Evolutionary conservation across 1,139 yeast species (phyloP).

Genomic region (Suhomyces terraborum): DNA sequence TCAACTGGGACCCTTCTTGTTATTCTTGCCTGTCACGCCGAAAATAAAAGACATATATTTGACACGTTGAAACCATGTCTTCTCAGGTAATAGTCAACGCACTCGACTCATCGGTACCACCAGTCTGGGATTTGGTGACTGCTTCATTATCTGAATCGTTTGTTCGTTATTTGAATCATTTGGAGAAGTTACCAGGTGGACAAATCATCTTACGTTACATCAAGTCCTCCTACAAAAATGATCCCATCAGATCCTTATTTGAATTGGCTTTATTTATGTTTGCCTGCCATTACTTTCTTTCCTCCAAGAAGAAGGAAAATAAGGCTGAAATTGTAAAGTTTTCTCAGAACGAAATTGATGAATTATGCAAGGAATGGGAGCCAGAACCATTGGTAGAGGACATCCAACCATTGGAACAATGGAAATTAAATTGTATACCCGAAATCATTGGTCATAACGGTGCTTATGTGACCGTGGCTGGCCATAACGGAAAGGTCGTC

Average conservation of each 20-base stretch:
- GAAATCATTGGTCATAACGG: slow-evolving; percentile 59
- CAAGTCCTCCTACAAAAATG: slow-evolving; percentile 87
- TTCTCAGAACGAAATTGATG: slow-evolving; percentile 71
- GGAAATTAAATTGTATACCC: slow-evolving; percentile 69
- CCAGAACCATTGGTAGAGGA: slow-evolving; percentile 79
- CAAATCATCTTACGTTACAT: slow-evolving; percentile 72
- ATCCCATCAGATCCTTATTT: slow-evolving; percentile 84
- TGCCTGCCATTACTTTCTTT: slow-evolving; percentile 81
- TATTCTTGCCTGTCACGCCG: neutral
- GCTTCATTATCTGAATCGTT: slow-evolving; percentile 39
- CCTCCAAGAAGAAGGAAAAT: slow-evolving; percentile 79
- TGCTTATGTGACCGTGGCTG: slow-evolving; percentile 43
- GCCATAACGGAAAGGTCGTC: slow-evolving; percentile 39
- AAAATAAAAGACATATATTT: no score
- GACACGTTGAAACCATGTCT: slow-evolving; percentile 6
- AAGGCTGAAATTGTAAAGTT: slow-evolving; percentile 71
- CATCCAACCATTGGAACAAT: slow-evolving; percentile 51
- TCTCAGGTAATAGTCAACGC: slow-evolving; percentile 4
- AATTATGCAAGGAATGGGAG: slow-evolving; percentile 84
- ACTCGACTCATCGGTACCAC: slow-evolving; percentile 24
- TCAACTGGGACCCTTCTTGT: neutral
- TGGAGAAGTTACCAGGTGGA: slow-evolving; percentile 75
- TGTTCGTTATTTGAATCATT: slow-evolving; percentile 37
- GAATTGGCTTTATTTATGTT: slow-evolving; percentile 80
- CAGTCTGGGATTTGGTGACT: slow-evolving; percentile 42